phyloP scores from a whole-genome alignment of 2,329 filamentous ascomycete genomes.

The Cephalotrichum gorgonifer region DNA sequence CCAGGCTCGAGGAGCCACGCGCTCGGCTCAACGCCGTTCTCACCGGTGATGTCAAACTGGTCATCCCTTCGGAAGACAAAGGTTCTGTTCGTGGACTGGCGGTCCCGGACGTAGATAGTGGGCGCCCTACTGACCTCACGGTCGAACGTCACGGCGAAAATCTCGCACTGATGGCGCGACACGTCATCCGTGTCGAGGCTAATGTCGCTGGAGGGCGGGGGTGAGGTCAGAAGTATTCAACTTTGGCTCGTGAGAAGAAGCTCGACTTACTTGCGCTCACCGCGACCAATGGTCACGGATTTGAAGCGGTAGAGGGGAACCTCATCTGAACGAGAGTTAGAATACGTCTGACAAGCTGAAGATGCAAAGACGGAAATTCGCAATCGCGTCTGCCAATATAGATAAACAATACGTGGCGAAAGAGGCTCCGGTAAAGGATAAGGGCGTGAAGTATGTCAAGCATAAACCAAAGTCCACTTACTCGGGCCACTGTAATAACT shows the following conservation, averaged over 20 bases:
- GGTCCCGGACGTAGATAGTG: constrained; percentile 43
- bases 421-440: too few relatives aligned
- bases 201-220: constrained; percentile 3
- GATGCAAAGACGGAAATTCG: neutral
- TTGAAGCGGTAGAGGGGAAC: constrained; percentile 2
- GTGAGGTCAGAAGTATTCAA: neutral
- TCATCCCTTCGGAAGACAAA: neutral
- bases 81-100: constrained; percentile 37
- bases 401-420: too few relatives aligned
- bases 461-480: neutral
- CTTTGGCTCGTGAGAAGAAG: neutral
- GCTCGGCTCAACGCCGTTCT: neutral
- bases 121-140: neutral
- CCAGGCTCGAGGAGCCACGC: constrained; percentile 1
- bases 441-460: too few relatives aligned
- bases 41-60: neutral
- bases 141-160: constrained; percentile 5
- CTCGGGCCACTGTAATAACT: constrained; percentile 1
- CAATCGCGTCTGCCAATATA: too few relatives aligned
- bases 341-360: neutral
- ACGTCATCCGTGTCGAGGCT: constrained; percentile 3
- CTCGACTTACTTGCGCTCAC: constrained; percentile 1
- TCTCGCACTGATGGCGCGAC: constrained; percentile 8
- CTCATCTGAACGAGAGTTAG: constrained; percentile 3
- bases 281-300: constrained; percentile 5